Percentiles rank a stretch among this genome's conserved stretches.
Conservation (phyloP, 768 basidiomycete genomes). For the Daedaleopsis sinensis region DNA sequence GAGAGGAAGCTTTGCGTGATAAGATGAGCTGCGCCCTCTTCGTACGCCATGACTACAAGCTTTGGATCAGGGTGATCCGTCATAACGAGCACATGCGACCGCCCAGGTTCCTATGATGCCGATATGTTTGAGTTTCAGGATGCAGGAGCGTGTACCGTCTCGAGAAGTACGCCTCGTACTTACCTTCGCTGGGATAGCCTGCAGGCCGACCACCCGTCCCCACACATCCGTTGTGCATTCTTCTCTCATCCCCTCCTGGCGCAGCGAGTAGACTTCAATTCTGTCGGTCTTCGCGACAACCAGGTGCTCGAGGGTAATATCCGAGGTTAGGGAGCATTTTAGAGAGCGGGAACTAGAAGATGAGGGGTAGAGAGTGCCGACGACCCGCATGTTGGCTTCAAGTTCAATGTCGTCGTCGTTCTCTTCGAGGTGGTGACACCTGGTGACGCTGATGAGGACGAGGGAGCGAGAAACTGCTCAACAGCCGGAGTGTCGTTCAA, state of each 20-base stretch:
- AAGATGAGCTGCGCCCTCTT: conserved; percentile 37
- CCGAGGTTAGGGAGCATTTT: conserved; percentile 63
- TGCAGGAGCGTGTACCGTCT: no score
- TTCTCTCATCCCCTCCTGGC: conserved; percentile 57
- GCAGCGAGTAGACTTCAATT: conserved; percentile 70
- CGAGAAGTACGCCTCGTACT: conserved; percentile 25
- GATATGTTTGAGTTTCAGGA: background rate
- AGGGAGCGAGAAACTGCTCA: no score
- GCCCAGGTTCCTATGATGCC: conserved; percentile 4
- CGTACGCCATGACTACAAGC: conserved; percentile 61
- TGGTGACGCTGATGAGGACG: no score
- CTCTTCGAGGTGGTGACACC: background rate
- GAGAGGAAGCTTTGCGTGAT: conserved; percentile 47
- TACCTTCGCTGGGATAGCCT: conserved; percentile 57
- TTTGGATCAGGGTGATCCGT: conserved; percentile 79
- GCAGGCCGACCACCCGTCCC: conserved; percentile 65
- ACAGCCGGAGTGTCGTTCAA: no score
- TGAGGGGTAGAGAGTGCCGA: conserved; percentile 77
- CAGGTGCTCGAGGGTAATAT: conserved; percentile 58
- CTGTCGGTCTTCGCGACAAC: conserved; percentile 68
- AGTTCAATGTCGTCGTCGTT: background rate
- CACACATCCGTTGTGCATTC: conserved; percentile 68
- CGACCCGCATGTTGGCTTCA: conserved; percentile 48
- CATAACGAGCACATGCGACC: conserved; percentile 62
- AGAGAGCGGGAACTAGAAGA: conserved; percentile 73